Conservation (phyloP, 345 rosid genomes). For the Corchorus olitorius region DNA sequence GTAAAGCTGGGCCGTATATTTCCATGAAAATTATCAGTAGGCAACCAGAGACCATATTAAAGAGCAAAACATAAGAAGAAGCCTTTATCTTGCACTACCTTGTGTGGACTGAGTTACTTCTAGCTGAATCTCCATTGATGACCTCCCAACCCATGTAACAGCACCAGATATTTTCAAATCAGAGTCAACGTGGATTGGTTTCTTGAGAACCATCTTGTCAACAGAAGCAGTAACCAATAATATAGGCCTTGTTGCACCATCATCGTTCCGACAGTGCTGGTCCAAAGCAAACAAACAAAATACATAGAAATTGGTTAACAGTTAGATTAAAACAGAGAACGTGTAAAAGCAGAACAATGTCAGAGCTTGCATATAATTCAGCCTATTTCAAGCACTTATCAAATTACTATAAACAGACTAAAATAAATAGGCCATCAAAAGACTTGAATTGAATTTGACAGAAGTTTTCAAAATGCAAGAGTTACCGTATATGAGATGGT, state of each 20-base stretch:
- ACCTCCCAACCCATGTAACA: conserved; percentile 89
- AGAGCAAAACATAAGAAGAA: background rate
- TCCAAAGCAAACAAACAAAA: conserved; percentile 38
- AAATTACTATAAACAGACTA: background rate
- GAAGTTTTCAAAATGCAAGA: background rate
- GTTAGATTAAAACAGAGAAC: background rate
- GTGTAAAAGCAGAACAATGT: background rate
- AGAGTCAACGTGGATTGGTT: conserved; percentile 57
- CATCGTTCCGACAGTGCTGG: conserved; percentile 68
- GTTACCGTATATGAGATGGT: conserved; percentile 78
- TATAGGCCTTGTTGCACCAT: conserved; percentile 57
- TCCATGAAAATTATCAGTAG: background rate
- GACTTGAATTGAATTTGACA: background rate
- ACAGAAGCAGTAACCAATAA: conserved; percentile 92
- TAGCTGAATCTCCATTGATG: conserved; percentile 84
- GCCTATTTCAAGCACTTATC: background rate
- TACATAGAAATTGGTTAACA: background rate
- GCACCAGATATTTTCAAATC: conserved; percentile 67
- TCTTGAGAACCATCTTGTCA: conserved; percentile 71
- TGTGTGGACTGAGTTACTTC: conserved; percentile 59
- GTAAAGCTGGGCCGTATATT: background rate
- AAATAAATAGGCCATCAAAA: background rate
- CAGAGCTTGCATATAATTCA: background rate
- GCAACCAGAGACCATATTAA: background rate
- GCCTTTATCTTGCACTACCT: conserved; percentile 39